Base-by-base conservation (phyloP, 192 early-diverging fungal genomes). In the Chytriomyces confervae region DNA sequence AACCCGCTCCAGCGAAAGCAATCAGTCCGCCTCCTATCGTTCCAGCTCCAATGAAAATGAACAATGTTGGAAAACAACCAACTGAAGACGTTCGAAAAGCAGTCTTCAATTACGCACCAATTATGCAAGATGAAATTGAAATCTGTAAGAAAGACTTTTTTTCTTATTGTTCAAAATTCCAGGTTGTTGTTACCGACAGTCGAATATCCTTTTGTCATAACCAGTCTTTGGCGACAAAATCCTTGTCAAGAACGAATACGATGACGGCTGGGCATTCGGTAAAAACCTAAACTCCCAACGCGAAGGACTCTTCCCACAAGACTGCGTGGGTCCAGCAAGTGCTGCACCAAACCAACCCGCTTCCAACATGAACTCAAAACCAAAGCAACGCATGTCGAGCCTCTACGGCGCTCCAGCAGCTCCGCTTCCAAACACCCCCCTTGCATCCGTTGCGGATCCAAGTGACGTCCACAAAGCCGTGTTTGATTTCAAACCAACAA, bases 401-500 rank as follows among this genome's bases (percentile, higher is more conserved):
- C 23, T 74, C 24, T 60, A 62, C 18, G 72, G 57, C 46, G 53
- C 72, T 46, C n/a, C 63, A 23, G 63, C 7, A 23, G 36, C 11
- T 2, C 72, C 27, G 43, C 62, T 8, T 36, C 18, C 18, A 5
- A 57, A 27, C 20, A 3, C n/a, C 36, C 5, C 53, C 53, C 3
- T 36, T 29, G 50, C 70, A 24, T 24, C 57, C 5, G 61, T 48
- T 5, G 8, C 72, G 9, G 61, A 44, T 11, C 66, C 66, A 13
- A 20, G 16, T 57, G 63, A 65, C 27, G 63, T 65, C 0, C 44
- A 69, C 47, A n/a, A 48, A n/a, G 67, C 47, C 47, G 67, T 49
- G 1, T 66, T 43, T 7, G 76, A 77, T 8, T 77, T 71, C 51
- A 66, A 70, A 47, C 76, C 76, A 7, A 11, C n/a, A 1, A 77